A percentile compares a stretch with the other conserved stretches of the same genome.
phyloP scores from a whole-genome alignment of 2,329 filamentous ascomycete species.

The Fusarium anthophilum region DNA sequence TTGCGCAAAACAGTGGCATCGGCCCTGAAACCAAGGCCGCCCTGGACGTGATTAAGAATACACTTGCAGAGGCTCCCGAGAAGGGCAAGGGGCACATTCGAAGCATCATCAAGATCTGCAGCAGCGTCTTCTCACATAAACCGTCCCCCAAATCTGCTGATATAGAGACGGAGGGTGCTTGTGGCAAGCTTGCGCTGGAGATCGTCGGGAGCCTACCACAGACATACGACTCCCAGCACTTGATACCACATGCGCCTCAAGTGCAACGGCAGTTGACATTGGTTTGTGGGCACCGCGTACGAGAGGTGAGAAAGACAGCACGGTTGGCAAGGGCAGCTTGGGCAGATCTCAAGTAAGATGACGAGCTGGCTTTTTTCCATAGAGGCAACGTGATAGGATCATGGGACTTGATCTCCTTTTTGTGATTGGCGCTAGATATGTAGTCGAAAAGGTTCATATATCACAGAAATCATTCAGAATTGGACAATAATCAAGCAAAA shows the following conservation, averaged over 20 bases:
- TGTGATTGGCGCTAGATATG: slow-evolving; percentile 3
- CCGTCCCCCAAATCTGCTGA: slow-evolving; percentile 35
- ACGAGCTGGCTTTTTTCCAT: slow-evolving; percentile 13
- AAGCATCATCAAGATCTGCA: slow-evolving; percentile 58
- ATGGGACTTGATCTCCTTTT: not conserved
- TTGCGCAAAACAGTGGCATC: slow-evolving; percentile 53
- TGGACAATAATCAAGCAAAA: not conserved
- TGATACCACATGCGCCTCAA: slow-evolving; percentile 55
- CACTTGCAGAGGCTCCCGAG: slow-evolving; percentile 57
- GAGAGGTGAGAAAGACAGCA: slow-evolving; percentile 62
- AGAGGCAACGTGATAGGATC: slow-evolving; percentile 3
- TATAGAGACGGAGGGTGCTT: slow-evolving; percentile 45
- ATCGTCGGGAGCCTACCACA: slow-evolving; percentile 59
- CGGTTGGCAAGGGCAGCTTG: slow-evolving; percentile 60
- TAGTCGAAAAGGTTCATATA: not conserved
- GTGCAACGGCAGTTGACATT: slow-evolving; percentile 58
- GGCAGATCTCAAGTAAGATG: slow-evolving; percentile 50
- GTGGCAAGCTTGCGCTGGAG: slow-evolving; percentile 58
- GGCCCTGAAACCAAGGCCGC: slow-evolving; percentile 58
- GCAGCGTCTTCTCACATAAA: slow-evolving; percentile 50
- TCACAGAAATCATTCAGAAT: not conserved
- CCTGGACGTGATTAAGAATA: slow-evolving; percentile 58
- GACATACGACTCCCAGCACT: slow-evolving; percentile 58
- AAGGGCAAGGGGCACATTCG: slow-evolving; percentile 59
- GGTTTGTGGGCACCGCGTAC: slow-evolving; percentile 63